phyloP scores from a whole-genome alignment of 2,329 filamentous ascomycete genomes.

The Aspergillus floridensis region DNA sequence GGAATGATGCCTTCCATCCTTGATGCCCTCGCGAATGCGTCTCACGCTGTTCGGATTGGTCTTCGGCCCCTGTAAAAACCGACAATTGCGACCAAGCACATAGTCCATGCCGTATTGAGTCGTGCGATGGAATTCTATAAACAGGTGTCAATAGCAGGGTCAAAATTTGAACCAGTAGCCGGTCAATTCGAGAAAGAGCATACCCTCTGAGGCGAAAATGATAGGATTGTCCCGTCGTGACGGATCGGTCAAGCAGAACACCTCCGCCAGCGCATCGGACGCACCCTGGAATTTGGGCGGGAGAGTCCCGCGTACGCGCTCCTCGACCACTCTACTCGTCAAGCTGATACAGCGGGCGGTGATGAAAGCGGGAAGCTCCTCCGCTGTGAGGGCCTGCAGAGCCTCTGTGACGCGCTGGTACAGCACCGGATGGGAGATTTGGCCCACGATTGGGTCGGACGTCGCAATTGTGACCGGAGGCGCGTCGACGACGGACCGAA shows the following conservation, averaged over 20 bases:
- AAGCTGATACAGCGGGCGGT: conserved; percentile 67
- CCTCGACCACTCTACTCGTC: conserved; percentile 67
- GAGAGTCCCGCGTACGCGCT: conserved; percentile 65
- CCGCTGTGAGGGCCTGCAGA: conserved; percentile 62
- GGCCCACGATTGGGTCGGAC: conserved; percentile 47
- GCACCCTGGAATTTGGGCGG: conserved; percentile 63
- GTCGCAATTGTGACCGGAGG: conserved; percentile 57
- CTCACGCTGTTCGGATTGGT: conserved; percentile 63
- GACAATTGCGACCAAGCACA: conserved; percentile 71
- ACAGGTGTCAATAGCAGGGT: too few species aligned
- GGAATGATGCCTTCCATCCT: conserved; percentile 65
- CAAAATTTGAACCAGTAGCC: too few species aligned
- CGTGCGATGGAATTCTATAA: conserved; percentile 66
- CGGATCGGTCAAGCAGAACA: conserved; percentile 74
- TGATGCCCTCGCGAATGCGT: conserved; percentile 61
- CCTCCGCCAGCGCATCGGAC: conserved; percentile 73
- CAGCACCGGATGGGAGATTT: conserved; percentile 58
- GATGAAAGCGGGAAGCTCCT: conserved; percentile 71
- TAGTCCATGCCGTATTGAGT: conserved; percentile 74
- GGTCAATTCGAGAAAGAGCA: conserved; percentile 4
- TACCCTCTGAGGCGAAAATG: conserved; percentile 72
- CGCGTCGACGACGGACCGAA: conserved; percentile 53
- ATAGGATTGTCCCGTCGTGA: conserved; percentile 72
- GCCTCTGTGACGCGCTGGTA: conserved; percentile 63
- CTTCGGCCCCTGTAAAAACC: conserved; percentile 72